A percentile compares a stretch with the other conserved stretches of the same genome.
Evolutionary conservation across 2,329 filamentous ascomycete genomes (phyloP).

Genomic region (Exophiala phaeomuriformis): DNA sequence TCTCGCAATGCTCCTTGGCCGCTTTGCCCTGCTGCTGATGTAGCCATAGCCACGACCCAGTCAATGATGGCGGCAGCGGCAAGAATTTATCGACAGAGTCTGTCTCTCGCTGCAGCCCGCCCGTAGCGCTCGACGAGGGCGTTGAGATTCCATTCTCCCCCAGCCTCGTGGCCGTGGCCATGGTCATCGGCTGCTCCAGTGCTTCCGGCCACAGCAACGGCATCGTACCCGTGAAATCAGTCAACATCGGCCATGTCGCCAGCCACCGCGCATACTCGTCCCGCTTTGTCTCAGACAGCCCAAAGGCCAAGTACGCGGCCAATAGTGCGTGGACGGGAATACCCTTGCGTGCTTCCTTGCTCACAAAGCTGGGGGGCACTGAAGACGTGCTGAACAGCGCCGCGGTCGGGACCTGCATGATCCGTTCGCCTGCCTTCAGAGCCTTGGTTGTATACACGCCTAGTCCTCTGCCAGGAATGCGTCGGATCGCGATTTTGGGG

Average conservation of each 20-base stretch:
- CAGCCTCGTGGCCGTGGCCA: neutral
- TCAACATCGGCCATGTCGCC: constrained; percentile 19
- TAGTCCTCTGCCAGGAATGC: constrained; percentile 14
- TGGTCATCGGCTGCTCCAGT: neutral
- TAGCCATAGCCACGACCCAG: neutral
- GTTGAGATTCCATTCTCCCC: neutral
- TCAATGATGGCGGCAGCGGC: constrained; percentile 7
- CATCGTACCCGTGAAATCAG: constrained; percentile 15
- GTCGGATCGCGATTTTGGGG: constrained; percentile 1
- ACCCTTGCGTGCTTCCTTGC: constrained; percentile 3
- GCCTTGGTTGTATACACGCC: constrained; percentile 13
- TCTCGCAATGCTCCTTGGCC: neutral
- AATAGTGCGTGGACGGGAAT: constrained; percentile 20
- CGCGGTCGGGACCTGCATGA: constrained; percentile 16
- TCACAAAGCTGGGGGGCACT: constrained; percentile 13
- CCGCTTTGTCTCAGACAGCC: constrained; percentile 1
- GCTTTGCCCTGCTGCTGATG: neutral
- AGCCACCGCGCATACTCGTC: constrained; percentile 12
- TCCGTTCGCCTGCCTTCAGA: constrained; percentile 4
- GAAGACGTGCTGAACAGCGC: constrained; percentile 13
- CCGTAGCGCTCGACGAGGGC: neutral
- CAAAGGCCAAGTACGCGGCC: constrained; percentile 20
- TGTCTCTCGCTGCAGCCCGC: neutral
- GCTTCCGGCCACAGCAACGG: constrained; percentile 14
- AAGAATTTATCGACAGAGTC: neutral